Percentiles rank a stretch among this genome's conserved stretches.
Evolutionary conservation across 768 basidiomycete species (phyloP).

Genomic region (Nidula microcarpa): DNA sequence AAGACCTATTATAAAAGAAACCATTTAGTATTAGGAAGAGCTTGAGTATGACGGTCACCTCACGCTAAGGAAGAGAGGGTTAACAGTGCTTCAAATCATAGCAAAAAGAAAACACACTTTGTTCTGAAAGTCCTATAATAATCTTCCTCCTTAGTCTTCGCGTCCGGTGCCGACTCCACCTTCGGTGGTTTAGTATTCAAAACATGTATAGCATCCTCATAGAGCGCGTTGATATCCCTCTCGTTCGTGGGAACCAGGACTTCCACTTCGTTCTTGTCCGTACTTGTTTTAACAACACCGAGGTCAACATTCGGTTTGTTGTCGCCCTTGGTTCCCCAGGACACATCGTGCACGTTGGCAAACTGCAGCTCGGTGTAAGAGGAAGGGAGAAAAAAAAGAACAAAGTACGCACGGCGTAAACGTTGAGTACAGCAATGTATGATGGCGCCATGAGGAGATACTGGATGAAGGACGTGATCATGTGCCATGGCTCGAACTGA

Average conservation of each 20-base stretch:
- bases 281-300: constrained; percentile 68
- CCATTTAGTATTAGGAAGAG: constrained; percentile 8
- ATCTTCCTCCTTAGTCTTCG: constrained; percentile 70
- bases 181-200: constrained; percentile 77
- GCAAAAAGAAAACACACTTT: constrained; percentile 49
- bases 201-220: constrained; percentile 87
- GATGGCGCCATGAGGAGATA: constrained; percentile 91
- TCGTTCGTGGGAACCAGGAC: constrained; percentile 83
- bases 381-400: background rate
- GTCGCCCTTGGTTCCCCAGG: constrained; percentile 96
- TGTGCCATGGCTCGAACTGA: constrained; percentile 98
- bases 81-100: constrained; percentile 4
- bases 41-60: constrained; percentile 3
- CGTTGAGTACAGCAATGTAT: constrained; percentile 91
- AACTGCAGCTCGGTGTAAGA: constrained; percentile 42
- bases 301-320: constrained; percentile 84
- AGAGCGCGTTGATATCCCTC: constrained; percentile 85
- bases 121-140: constrained; percentile 89
- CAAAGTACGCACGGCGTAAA: constrained; percentile 61
- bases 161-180: constrained; percentile 59
- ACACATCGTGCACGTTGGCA: constrained; percentile 87
- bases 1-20: constrained; percentile 45
- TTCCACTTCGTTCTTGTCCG: constrained; percentile 81
- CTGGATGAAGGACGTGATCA: constrained; percentile 96
- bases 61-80: constrained; percentile 19